phyloP scores from a whole-genome alignment of 176 grass and related monocot species.

The Oryza coarctata region DNA sequence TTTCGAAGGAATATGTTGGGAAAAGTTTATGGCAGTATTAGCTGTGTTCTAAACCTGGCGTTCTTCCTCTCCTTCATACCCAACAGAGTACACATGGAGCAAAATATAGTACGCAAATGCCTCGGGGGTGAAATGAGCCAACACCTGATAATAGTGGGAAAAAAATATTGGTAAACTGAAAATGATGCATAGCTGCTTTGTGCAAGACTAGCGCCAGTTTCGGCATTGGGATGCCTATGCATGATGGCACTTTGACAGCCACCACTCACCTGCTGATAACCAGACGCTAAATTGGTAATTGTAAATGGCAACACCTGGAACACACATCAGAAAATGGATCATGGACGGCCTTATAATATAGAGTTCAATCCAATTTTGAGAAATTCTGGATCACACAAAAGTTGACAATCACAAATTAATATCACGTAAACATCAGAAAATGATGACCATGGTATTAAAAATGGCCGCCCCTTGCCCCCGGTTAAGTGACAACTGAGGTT shows the following conservation, averaged over 20 bases:
- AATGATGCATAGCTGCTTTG: neutral
- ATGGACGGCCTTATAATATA: conserved; percentile 32
- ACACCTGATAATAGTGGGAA: neutral
- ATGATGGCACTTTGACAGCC: neutral
- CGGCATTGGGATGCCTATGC: neutral
- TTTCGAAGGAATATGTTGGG: neutral
- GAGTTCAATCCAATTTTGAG: neutral
- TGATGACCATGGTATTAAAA: conserved; percentile 9
- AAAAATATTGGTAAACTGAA: neutral
- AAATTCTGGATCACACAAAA: neutral
- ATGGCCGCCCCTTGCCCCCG: conserved; percentile 43
- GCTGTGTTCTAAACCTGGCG: too few species aligned
- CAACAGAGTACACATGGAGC: neutral
- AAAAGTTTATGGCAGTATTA: neutral
- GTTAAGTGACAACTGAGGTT: conserved; percentile 25
- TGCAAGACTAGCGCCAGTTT: neutral
- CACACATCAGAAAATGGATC: neutral
- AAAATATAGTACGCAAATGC: neutral
- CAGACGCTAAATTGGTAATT: neutral
- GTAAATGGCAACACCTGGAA: conserved; percentile 18
- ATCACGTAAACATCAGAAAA: conserved; percentile 11
- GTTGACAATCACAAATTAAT: neutral
- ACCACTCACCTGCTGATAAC: neutral
- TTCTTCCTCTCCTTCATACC: neutral
- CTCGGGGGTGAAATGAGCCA: neutral